Conservation (phyloP, 2,329 filamentous ascomycete species). For the Emmonsiellopsis sp. region DNA sequence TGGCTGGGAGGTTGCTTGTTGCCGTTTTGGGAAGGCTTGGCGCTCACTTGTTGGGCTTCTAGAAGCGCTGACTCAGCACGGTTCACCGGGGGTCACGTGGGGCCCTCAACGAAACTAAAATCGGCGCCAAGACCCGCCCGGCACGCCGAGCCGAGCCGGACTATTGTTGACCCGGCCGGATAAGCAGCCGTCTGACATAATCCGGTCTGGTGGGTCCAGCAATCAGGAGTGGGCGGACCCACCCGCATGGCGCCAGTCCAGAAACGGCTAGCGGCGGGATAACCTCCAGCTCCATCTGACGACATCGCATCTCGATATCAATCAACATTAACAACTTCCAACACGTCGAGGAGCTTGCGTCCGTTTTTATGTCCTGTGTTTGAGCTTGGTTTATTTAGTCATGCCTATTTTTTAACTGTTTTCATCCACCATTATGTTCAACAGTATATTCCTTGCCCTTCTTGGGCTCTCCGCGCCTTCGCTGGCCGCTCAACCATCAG, state of each 20-base stretch:
- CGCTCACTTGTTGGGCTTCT: slow-evolving; percentile 1
- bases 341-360: not conserved
- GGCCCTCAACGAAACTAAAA: not conserved
- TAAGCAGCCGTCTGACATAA: no score
- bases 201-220: not conserved
- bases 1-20: not conserved
- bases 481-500: slow-evolving; percentile 63
- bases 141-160: no score
- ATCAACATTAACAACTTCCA: no score
- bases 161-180: no score
- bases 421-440: slow-evolving; percentile 6
- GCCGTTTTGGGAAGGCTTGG: not conserved
- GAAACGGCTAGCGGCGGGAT: not conserved
- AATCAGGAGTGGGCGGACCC: not conserved
- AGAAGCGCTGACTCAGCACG: slow-evolving; percentile 1
- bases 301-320: not conserved
- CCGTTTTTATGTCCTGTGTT: not conserved
- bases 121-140: not conserved
- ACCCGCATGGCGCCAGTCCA: not conserved
- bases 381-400: not conserved
- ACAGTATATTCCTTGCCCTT: slow-evolving; percentile 6
- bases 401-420: not conserved
- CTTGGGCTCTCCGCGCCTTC: slow-evolving; percentile 17
- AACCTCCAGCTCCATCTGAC: no score
- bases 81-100: not conserved